Evolutionary conservation across 2,329 filamentous ascomycete genomes (phyloP).

Genomic region (Aureobasidium musti): DNA sequence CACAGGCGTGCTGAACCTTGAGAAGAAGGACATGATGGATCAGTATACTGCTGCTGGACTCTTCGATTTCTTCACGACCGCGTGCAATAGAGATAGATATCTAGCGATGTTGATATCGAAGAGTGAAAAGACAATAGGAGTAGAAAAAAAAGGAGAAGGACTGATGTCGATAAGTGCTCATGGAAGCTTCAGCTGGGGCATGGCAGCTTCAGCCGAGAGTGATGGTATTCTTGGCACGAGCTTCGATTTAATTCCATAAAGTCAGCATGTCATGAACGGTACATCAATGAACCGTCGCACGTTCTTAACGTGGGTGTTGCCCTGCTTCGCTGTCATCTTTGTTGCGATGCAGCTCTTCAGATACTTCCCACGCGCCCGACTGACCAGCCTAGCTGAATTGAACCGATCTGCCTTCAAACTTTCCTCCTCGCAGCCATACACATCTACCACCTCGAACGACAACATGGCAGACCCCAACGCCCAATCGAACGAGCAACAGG

Average conservation of each 20-base stretch:
- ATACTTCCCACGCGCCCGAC: constrained; percentile 17
- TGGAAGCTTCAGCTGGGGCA: background rate
- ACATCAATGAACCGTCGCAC: constrained; percentile 24
- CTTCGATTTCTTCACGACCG: too few relatives aligned
- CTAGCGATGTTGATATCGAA: background rate
- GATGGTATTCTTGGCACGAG: constrained; percentile 20
- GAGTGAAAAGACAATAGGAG: background rate
- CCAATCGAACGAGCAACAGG: constrained; percentile 5
- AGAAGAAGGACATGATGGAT: constrained; percentile 25
- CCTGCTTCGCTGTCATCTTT: constrained; percentile 12
- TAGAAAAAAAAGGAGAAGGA: background rate
- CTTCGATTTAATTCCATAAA: background rate
- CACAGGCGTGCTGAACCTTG: constrained; percentile 22
- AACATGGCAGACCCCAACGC: constrained; percentile 3
- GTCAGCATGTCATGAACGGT: background rate
- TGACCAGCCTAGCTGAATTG: constrained; percentile 20
- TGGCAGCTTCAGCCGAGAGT: background rate
- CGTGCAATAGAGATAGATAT: too few relatives aligned
- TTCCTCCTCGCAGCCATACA: background rate
- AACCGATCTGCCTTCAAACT: background rate
- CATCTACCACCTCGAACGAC: background rate
- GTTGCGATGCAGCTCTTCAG: constrained; percentile 27
- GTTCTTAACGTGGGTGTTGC: constrained; percentile 22
- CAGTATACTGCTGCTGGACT: background rate
- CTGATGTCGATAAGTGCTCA: background rate